A percentile compares a stretch with the other conserved stretches of the same genome.
Conservation (phyloP, 2,329 filamentous ascomycete species). For the Nannizziopsis barbatae region DNA sequence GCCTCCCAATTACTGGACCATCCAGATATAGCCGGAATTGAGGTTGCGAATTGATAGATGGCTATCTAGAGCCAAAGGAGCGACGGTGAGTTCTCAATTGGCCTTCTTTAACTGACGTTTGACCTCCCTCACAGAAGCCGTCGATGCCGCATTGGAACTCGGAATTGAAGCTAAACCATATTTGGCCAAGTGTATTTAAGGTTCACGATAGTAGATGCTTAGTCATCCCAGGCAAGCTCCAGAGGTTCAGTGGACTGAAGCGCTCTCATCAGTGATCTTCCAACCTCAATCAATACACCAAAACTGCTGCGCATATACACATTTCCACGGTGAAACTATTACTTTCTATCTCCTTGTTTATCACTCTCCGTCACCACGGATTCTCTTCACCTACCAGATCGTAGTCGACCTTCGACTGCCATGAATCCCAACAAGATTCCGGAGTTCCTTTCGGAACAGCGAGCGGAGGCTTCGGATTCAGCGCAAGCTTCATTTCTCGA, state of each 20-base stretch:
- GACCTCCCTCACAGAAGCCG: not conserved
- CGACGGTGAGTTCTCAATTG: not conserved
- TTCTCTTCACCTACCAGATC: not conserved
- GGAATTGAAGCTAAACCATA: not conserved
- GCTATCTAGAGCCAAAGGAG: not conserved
- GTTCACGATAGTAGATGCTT: too few relatives aligned
- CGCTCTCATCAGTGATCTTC: too few relatives aligned
- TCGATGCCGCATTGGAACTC: not conserved
- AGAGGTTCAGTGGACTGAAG: too few relatives aligned
- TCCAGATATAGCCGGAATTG: not conserved
- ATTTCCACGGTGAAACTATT: too few relatives aligned
- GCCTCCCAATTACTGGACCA: constrained; percentile 21
- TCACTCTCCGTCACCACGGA: too few relatives aligned
- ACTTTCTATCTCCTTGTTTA: too few relatives aligned
- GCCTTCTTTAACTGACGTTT: not conserved
- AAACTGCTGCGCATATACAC: too few relatives aligned
- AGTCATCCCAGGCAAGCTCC: too few relatives aligned
- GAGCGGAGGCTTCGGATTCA: constrained; percentile 75
- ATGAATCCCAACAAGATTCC: constrained; percentile 85
- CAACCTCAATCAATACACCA: too few relatives aligned
- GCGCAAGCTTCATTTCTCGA: constrained; percentile 77
- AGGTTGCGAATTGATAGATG: not conserved
- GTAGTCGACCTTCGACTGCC: constrained; percentile 18
- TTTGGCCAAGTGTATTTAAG: not conserved
- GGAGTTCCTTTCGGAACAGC: constrained; percentile 84